Evolutionary conservation across 345 rosid species (phyloP).

Genomic region (Salix arbutifolia): DNA sequence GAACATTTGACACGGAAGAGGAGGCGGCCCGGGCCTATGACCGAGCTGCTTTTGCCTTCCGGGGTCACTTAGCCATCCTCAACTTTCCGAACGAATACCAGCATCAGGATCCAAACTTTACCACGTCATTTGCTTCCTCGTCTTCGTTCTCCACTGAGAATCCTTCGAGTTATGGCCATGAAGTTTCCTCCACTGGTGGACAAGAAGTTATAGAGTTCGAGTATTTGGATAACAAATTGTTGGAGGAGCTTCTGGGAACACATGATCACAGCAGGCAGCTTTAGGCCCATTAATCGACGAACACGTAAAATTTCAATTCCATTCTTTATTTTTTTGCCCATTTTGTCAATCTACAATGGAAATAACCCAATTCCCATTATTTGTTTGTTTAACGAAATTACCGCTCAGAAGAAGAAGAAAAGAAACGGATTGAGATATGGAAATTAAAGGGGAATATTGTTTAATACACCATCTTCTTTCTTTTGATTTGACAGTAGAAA

Average conservation of each 20-base stretch:
- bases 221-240: conserved; percentile 57
- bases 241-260: conserved; percentile 65
- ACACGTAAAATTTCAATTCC: too few relatives aligned
- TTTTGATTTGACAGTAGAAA: too few relatives aligned
- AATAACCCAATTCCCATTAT: too few relatives aligned
- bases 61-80: conserved; percentile 31
- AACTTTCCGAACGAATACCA: conserved; percentile 28
- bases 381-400: too few relatives aligned
- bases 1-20: conserved; percentile 24
- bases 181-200: conserved; percentile 18
- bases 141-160: conserved; percentile 8
- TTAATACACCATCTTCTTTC: too few relatives aligned
- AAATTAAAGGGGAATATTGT: too few relatives aligned
- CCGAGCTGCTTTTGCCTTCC: conserved; percentile 25
- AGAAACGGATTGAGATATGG: too few relatives aligned
- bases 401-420: too few relatives aligned
- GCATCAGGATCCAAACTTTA: neutral
- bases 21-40: conserved; percentile 31
- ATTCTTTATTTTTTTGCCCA: too few relatives aligned
- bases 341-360: too few relatives aligned
- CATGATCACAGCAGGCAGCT: neutral
- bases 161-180: conserved; percentile 1
- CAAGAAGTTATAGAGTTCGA: conserved; percentile 64
- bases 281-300: neutral
- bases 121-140: neutral